phyloP scores from a whole-genome alignment of 305 asterid species.

The Fraxinus nigra region DNA sequence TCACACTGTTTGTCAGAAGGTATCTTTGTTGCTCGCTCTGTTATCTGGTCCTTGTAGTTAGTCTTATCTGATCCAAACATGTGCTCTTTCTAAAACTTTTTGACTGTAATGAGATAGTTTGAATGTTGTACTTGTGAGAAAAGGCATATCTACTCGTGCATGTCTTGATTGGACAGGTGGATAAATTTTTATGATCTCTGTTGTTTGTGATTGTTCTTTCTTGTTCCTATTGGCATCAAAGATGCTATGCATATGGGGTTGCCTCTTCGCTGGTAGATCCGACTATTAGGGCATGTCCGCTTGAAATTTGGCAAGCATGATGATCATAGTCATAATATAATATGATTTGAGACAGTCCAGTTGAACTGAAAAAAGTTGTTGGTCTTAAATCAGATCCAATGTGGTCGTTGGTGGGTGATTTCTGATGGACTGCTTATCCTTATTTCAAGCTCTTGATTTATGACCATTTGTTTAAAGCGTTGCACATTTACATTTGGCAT shows the following conservation, averaged over 20 bases:
- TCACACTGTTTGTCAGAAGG: not conserved
- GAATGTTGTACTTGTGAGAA: conserved; percentile 8
- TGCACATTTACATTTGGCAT: not conserved
- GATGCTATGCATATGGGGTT: not conserved
- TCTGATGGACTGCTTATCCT: not conserved
- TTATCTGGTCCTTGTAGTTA: conserved; percentile 14
- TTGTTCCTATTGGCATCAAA: not conserved
- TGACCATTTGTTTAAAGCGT: not conserved
- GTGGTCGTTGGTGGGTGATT: not conserved
- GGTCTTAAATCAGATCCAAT: not conserved
- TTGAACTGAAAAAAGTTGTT: not conserved
- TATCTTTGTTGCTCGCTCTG: conserved; percentile 8
- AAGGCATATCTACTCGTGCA: not conserved
- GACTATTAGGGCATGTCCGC: not conserved
- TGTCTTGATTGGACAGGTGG: not conserved
- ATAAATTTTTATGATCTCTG: not conserved
- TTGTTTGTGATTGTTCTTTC: not conserved
- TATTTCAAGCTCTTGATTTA: not conserved
- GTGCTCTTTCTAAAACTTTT: conserved; percentile 1
- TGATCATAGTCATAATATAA: not conserved
- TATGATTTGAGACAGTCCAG: not conserved
- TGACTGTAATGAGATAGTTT: not conserved
- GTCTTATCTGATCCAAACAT: not conserved
- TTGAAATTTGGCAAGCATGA: conserved; percentile 2
- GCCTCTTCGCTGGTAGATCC: not conserved